Base-by-base conservation (phyloP, 1,284 basidiomycete species). In the Ceratobasidium sp. region DNA sequence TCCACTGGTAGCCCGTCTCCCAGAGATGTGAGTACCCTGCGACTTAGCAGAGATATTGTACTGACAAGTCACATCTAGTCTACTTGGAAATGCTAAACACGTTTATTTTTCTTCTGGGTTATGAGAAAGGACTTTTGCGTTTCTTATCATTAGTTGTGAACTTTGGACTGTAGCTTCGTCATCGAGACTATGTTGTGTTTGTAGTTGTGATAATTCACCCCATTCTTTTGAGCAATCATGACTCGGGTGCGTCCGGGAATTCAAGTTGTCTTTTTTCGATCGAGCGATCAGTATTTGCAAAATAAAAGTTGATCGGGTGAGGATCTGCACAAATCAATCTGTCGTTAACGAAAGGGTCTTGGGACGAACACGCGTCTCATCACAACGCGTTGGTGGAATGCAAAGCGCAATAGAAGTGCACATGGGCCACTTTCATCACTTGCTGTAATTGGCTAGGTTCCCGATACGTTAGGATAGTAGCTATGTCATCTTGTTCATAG, bases 71-170 rank as follows among this genome's bases (percentile, higher is more conserved):
- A 7, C 2, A 38, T 60, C n/a, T 17, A 71, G 70, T 53, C 65
- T 4, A 60, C 70, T 15, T 71, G 70, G 70, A 71, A 60, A 42
- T 71, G 70, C 57, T 71, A 64, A 68, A 29, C 27, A n/a, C 27
- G 45, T 17, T 43, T 22, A 1, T 6, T 7, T 35, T 32, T 35
- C 1, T 62, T 50, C 17, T 52, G 34, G 32, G 35, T 52, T 35
- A 1, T 17, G 13, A 6, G 22, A 22, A 43, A 53, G 62, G 27
- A 65, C 62, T 49, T 62, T 40, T 15, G 42, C 55, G 35, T 62
- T 62, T 45, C n/a, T 35, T 4, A 53, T 34, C 49, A 22, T 38
- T 43, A 15, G 35, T 45, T 54, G 32, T 65, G 38, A 40, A 40
- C 38, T 8, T 40, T 40, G 38, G 38, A 40, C 38, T 40, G 38